phyloP scores from a whole-genome alignment of 768 basidiomycete species.

The Lentinus tigrinus region DNA sequence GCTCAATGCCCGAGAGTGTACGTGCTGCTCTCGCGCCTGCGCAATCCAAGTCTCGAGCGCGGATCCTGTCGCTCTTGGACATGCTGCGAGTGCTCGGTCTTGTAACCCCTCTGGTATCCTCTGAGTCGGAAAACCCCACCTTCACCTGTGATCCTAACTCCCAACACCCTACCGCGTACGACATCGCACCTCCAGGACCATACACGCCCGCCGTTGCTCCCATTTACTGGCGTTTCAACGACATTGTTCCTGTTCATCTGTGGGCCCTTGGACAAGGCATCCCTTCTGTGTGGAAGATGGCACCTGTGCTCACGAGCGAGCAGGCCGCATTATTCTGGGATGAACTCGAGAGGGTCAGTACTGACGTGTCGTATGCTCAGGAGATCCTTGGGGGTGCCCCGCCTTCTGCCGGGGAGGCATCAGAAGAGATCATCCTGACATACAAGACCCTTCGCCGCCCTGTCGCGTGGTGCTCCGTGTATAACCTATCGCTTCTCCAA shows the following conservation, averaged over 20 bases:
- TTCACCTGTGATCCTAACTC: constrained; percentile 45
- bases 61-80: constrained; percentile 62
- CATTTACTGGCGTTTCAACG: constrained; percentile 62
- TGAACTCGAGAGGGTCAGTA: constrained; percentile 48
- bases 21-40: constrained; percentile 55
- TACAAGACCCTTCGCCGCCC: constrained; percentile 55
- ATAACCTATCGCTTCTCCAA: constrained; percentile 68
- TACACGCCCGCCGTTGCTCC: constrained; percentile 53
- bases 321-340: constrained; percentile 57
- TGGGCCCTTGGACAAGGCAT: constrained; percentile 53
- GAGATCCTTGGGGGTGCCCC: constrained; percentile 1
- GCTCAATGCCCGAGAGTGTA: constrained; percentile 51
- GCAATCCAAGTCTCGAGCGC: constrained; percentile 54
- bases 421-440: constrained; percentile 26
- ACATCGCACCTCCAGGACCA: constrained; percentile 39
- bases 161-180: constrained; percentile 47
- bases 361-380: constrained; percentile 33
- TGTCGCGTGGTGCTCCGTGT: constrained; percentile 59
- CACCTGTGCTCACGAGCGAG: constrained; percentile 37
- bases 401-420: neutral
- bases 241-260: constrained; percentile 53
- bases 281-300: constrained; percentile 55
- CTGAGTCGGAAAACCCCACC: constrained; percentile 39
- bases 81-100: constrained; percentile 58
- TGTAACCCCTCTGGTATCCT: constrained; percentile 54